Evolutionary conservation across 139 green algal species (phyloP).

Genomic region (Chlamydomonas eustigma): DNA sequence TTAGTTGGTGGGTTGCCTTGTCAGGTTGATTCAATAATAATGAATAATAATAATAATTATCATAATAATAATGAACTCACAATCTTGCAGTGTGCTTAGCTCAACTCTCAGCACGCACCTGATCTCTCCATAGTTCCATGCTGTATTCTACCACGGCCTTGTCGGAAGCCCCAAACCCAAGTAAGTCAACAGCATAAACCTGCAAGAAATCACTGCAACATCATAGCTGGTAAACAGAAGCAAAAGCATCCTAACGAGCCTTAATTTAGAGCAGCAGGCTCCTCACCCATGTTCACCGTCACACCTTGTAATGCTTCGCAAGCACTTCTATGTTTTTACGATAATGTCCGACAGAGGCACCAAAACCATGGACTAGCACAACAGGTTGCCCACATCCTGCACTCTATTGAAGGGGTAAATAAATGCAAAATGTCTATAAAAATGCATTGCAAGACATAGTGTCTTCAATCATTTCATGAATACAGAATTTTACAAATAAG

Average conservation of each 20-base stretch:
- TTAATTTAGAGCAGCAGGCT: background rate
- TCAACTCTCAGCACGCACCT: no score
- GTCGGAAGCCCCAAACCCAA: constrained; percentile 67
- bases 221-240: no score
- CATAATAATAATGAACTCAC: no score
- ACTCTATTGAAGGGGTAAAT: background rate
- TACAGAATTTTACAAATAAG: background rate
- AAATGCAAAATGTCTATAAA: background rate
- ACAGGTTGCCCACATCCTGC: constrained; percentile 1
- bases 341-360: background rate
- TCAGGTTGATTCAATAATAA: constrained; percentile 95
- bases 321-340: constrained; percentile 8
- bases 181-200: constrained; percentile 81
- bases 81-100: no score
- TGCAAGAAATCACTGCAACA: no score
- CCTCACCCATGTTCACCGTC: background rate
- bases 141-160: constrained; percentile 61
- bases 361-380: constrained; percentile 8
- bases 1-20: constrained; percentile 94
- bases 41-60: no score
- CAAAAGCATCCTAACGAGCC: no score
- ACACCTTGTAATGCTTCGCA: constrained; percentile 15
- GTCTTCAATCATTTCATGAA: background rate
- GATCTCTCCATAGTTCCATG: constrained; percentile 53
- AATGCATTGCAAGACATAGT: background rate